Evolutionary conservation across 306 rosid genomes (phyloP).

Genomic region (Oemleria cerasiformis): DNA sequence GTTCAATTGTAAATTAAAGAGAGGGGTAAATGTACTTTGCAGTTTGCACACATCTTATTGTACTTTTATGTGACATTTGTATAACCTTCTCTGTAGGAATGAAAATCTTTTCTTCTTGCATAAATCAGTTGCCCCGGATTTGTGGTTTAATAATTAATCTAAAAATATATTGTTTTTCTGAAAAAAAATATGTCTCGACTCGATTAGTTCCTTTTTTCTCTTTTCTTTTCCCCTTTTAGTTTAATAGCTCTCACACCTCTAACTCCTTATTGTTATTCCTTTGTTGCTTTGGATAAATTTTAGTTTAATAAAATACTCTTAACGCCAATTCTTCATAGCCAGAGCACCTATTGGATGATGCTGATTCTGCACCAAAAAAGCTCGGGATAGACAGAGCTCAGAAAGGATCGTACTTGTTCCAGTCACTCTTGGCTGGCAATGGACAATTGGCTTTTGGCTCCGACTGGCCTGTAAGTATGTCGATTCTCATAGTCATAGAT

Average conservation of each 20-base stretch:
- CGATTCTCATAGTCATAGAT: not conserved
- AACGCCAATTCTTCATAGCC: constrained; percentile 52
- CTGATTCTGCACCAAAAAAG: constrained; percentile 50
- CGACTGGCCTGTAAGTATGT: constrained; percentile 76
- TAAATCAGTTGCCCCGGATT: not conserved
- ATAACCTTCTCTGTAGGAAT: not conserved
- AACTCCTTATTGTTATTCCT: not conserved
- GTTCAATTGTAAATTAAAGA: too few relatives aligned
- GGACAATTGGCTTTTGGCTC: constrained; percentile 71
- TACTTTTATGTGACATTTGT: not conserved
- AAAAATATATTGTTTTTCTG: not conserved
- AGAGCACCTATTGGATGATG: constrained; percentile 70
- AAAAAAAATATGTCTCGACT: not conserved
- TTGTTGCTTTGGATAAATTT: not conserved
- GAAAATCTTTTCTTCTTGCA: constrained; percentile 3
- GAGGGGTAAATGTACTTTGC: too few relatives aligned
- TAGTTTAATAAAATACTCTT: constrained; percentile 1
- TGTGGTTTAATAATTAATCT: not conserved
- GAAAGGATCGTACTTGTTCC: constrained; percentile 62
- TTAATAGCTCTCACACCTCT: not conserved
- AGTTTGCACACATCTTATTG: not conserved
- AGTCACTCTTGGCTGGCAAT: constrained; percentile 52
- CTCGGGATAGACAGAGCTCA: constrained; percentile 84
- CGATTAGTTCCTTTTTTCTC: not conserved
- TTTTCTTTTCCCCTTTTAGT: not conserved